Base-by-base conservation (phyloP, 2,329 filamentous ascomycete genomes). In the Juglanconis sp. region DNA sequence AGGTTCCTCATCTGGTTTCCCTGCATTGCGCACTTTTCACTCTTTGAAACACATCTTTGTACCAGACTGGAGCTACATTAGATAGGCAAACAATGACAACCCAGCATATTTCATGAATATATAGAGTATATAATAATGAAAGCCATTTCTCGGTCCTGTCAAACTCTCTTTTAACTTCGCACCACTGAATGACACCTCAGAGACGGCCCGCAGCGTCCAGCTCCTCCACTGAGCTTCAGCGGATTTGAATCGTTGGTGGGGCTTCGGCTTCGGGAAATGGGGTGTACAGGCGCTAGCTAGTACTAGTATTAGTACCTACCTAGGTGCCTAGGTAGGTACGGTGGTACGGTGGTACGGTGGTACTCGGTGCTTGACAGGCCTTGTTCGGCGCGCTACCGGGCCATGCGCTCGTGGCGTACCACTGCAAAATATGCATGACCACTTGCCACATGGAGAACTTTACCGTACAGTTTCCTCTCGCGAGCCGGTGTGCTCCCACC, bases 181-280 rank as follows among this genome's bases (percentile, higher is more conserved):
- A 24, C 24, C 24, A 24, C 24, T 24, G 24, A 24, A 40, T 58
- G 42, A 42, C 51, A 46, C 40, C 56, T 58, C 38, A 44, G 36
- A 40, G 24, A 9, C 49, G 36, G 38, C 56, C 31, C 38, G 34
- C 31, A 42, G 38, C 38, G 32, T 38, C 53, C 49, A 35, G 24
- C 36, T 47, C 30, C 49, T 48, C 57, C 60, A 59, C 51, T 62
- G 52, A 59, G 60, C 46, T 48, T 54, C 51, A 15, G 8, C 8
- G 31, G 34, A 56, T 55, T 62, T 59, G 46, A 51, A 57, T 51
- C 15, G 24, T 9, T 52, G 24, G 60, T 51, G 60, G 59, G 48
- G 46, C 13, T 6, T 42, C 24, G 38, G 38, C 51, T 42, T 61
- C 59, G 56, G 59, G 46, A 51, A 59, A 55, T 61, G 59, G 59